Evolutionary conservation across 1,284 basidiomycete species (phyloP).

Genomic region (Phylloboletellus chloephorus): DNA sequence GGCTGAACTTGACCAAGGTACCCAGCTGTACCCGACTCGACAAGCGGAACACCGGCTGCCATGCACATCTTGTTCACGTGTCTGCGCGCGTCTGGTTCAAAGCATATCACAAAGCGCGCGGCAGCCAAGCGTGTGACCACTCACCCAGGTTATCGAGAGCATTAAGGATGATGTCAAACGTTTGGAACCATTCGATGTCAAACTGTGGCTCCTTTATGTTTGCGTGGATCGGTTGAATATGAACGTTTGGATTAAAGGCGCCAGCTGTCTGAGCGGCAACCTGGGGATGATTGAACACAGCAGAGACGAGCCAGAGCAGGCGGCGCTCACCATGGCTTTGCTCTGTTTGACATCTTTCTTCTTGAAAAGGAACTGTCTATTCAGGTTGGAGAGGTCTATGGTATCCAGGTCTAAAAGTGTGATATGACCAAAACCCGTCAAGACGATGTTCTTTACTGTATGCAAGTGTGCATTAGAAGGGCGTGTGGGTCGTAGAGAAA

Average conservation of each 20-base stretch:
- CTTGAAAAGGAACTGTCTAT: constrained; percentile 95
- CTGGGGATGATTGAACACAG: constrained; percentile 33
- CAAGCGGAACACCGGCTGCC: constrained; percentile 83
- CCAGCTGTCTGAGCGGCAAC: constrained; percentile 86
- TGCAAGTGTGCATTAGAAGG: constrained; percentile 2
- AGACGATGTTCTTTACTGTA: constrained; percentile 91
- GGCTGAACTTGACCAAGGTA: constrained; percentile 88
- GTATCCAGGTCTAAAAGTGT: constrained; percentile 96
- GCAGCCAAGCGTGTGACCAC: constrained; percentile 17
- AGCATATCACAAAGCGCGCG: background rate
- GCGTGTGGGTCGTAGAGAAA: background rate
- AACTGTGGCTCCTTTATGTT: constrained; percentile 96
- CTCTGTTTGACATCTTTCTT: constrained; percentile 98
- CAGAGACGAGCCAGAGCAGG: constrained; percentile 3
- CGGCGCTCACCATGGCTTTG: constrained; percentile 69
- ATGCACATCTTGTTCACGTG: constrained; percentile 98
- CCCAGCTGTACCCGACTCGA: constrained; percentile 96
- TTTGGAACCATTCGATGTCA: constrained; percentile 84
- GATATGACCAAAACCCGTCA: constrained; percentile 89
- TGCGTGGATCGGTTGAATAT: constrained; percentile 85
- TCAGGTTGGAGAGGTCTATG: constrained; percentile 97
- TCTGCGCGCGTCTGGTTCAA: constrained; percentile 68
- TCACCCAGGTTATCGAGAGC: constrained; percentile 93
- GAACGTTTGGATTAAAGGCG: constrained; percentile 88
- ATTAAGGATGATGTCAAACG: constrained; percentile 92